phyloP scores from a whole-genome alignment of 1,284 basidiomycete genomes.

The Meira nashicola region DNA sequence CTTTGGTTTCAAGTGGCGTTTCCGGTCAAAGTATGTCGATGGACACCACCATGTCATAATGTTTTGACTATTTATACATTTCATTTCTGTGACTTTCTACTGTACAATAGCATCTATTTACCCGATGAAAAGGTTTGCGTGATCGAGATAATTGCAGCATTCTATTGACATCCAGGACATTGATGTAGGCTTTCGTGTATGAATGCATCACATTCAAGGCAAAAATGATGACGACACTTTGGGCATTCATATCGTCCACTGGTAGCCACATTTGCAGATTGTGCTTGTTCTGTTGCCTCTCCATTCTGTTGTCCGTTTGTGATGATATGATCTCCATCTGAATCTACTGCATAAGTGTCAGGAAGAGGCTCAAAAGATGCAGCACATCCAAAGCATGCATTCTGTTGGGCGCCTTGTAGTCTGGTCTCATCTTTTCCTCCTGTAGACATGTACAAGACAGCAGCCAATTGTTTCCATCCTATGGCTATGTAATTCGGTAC shows the following conservation, averaged over 20 bases:
- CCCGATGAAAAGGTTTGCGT: no score
- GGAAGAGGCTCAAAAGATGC: background rate
- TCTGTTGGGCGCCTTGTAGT: background rate
- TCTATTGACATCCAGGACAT: slow-evolving; percentile 42
- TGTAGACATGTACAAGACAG: background rate
- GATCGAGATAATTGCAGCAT: background rate
- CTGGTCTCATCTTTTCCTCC: background rate
- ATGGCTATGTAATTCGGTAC: slow-evolving; percentile 73
- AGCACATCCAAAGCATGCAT: slow-evolving; percentile 8
- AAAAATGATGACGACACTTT: slow-evolving; percentile 39
- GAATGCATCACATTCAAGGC: slow-evolving; percentile 50
- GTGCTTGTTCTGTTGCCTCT: background rate
- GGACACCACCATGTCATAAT: background rate
- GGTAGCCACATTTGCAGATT: slow-evolving; percentile 17
- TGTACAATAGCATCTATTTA: no score
- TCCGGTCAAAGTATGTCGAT: slow-evolving; percentile 10
- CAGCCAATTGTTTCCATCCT: slow-evolving; percentile 17
- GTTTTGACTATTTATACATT: background rate
- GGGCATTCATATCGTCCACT: slow-evolving; percentile 44
- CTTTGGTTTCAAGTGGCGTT: slow-evolving; percentile 12
- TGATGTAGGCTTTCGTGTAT: slow-evolving; percentile 46
- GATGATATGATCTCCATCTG: background rate
- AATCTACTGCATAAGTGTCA: background rate
- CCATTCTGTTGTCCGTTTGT: no score
- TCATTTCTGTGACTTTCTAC: no score